Evolutionary conservation across 306 rosid genomes (phyloP).

Genomic region (Fragaria ananassa): DNA sequence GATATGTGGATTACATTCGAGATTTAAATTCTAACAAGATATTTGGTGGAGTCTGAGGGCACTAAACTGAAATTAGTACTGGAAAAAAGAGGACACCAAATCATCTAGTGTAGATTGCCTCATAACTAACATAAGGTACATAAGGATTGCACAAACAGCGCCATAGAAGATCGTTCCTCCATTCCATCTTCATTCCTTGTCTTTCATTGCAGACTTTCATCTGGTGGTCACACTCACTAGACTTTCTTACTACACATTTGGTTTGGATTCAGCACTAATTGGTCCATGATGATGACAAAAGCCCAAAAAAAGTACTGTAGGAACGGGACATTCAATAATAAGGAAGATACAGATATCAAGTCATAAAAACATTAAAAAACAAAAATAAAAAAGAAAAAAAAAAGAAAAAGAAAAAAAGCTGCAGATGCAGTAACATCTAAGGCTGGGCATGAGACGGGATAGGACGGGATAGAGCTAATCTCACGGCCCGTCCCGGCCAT

Average conservation of each 20-base stretch:
- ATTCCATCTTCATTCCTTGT: background rate
- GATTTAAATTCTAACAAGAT: too few relatives aligned
- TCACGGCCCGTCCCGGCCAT: too few relatives aligned
- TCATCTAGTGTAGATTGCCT: background rate
- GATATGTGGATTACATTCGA: background rate
- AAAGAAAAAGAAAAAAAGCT: accelerated
- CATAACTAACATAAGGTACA: too few relatives aligned
- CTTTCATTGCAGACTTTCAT: background rate
- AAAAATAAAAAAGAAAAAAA: too few relatives aligned
- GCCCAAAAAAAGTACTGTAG: background rate
- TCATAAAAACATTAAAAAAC: background rate
- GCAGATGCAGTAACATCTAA: too few relatives aligned
- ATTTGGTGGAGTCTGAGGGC: background rate
- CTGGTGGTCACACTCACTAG: background rate
- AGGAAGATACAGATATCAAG: background rate
- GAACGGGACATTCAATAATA: background rate
- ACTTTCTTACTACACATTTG: too few relatives aligned
- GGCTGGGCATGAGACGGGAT: too few relatives aligned
- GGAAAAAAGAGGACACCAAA: background rate
- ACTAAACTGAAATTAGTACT: background rate
- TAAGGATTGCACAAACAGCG: background rate
- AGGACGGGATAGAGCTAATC: too few relatives aligned
- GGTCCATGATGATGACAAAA: background rate
- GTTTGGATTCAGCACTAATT: too few relatives aligned
- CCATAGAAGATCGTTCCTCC: background rate